Conservation (phyloP, 768 basidiomycete species). For the Lyophyllum atratum region DNA sequence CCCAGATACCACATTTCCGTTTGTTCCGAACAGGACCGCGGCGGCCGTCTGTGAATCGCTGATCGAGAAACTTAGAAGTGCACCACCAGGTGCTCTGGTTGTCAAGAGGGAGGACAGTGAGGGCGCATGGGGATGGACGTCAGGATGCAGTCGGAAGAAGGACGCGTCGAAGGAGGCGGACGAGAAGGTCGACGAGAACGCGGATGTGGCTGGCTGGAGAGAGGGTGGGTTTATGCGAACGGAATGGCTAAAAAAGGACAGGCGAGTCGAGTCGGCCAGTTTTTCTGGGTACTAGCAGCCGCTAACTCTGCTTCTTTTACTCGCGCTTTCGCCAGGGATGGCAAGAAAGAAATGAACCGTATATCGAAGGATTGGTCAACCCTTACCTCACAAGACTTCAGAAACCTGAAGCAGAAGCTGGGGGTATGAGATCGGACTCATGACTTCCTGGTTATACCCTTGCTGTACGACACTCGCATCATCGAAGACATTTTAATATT, state of each 20-base stretch:
- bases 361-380: conserved; percentile 50
- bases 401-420: conserved; percentile 53
- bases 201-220: conserved; percentile 50
- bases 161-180: conserved; percentile 37
- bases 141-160: conserved; percentile 33
- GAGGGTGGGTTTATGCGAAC: conserved; percentile 48
- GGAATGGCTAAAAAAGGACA: conserved; percentile 64
- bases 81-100: conserved; percentile 34
- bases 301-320: conserved; percentile 6
- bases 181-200: conserved; percentile 28
- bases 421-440: conserved; percentile 42
- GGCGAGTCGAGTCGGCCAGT: conserved; percentile 33
- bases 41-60: conserved; percentile 54
- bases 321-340: conserved; percentile 39
- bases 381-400: conserved; percentile 52
- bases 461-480: conserved; percentile 8
- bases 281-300: neutral
- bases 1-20: conserved; percentile 53
- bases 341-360: conserved; percentile 55
- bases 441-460: neutral
- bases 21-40: conserved; percentile 62
- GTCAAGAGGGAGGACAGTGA: conserved; percentile 46
- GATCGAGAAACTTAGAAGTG: conserved; percentile 46
- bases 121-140: conserved; percentile 35
- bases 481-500: conserved; percentile 6